A percentile compares a stretch with the other conserved stretches of the same genome.
phyloP scores from a whole-genome alignment of 805 yeast genomes.

The Saccharomycopsis microspora region DNA sequence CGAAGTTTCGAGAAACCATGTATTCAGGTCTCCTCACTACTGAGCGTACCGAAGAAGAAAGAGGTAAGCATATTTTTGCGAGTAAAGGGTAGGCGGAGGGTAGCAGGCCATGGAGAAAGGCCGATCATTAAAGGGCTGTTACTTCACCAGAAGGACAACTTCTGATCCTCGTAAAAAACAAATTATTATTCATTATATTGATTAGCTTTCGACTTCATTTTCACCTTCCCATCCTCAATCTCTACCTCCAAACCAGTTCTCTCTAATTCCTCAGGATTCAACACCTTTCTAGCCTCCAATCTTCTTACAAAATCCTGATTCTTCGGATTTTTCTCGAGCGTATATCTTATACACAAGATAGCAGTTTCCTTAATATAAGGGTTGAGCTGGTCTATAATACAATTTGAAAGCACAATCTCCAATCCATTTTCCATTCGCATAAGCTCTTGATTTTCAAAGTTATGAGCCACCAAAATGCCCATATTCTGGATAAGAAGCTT shows the following conservation, averaged over 20 bases:
- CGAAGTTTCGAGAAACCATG: too few relatives aligned
- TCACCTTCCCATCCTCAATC: slow-evolving; percentile 59
- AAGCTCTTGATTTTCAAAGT: slow-evolving; percentile 50
- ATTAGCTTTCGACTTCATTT: slow-evolving; percentile 28
- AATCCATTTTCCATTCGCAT: slow-evolving; percentile 58
- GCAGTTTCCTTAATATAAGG: slow-evolving; percentile 82
- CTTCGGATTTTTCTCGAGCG: slow-evolving; percentile 48
- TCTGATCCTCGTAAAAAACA: too few relatives aligned
- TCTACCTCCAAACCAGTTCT: slow-evolving; percentile 73
- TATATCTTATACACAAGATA: slow-evolving; percentile 62
- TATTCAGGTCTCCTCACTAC: too few relatives aligned
- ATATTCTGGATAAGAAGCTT: slow-evolving; percentile 56
- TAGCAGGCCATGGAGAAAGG: too few relatives aligned
- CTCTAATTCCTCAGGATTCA: slow-evolving; percentile 44
- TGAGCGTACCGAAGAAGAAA: too few relatives aligned
- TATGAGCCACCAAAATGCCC: slow-evolving; percentile 41
- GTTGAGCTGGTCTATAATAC: slow-evolving; percentile 79
- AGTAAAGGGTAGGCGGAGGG: too few relatives aligned
- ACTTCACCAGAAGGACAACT: too few relatives aligned
- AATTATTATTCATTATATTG: too few relatives aligned
- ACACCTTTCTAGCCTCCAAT: slow-evolving; percentile 64
- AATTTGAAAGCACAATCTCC: slow-evolving; percentile 62
- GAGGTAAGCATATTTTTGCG: too few relatives aligned
- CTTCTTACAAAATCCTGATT: slow-evolving; percentile 72
- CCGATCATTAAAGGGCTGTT: too few relatives aligned